These are phyloP conservation scores for Trypanosoma boissoni DNA, from an alignment of 208 protist genomes.

Conservation along the genomic window DNA sequence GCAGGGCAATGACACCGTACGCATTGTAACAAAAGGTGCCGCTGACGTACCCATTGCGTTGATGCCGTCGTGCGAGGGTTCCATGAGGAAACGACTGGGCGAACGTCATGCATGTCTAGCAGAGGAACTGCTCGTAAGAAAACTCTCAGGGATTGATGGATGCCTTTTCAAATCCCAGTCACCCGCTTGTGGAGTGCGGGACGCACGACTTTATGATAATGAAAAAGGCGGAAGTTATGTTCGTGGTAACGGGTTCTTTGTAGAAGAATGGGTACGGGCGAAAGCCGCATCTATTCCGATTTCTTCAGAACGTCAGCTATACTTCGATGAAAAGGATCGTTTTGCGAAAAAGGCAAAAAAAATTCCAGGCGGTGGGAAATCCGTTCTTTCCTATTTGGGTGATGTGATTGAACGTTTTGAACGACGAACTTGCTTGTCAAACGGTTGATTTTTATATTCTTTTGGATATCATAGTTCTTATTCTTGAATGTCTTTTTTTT, in stretches of 20 bases:
- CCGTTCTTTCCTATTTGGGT: constrained; percentile 7
- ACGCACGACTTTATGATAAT: constrained; percentile 58
- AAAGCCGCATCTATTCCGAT: constrained; percentile 11
- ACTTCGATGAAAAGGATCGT: constrained; percentile 8
- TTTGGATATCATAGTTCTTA: neutral
- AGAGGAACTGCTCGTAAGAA: constrained; percentile 9
- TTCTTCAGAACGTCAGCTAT: constrained; percentile 27
- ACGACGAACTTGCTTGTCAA: neutral
- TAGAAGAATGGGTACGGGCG: constrained; percentile 31
- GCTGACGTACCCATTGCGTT: neutral
- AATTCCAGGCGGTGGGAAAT: neutral
- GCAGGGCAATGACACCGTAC: neutral
- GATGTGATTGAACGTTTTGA: constrained; percentile 22
- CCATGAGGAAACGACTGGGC: neutral
- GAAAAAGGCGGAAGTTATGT: constrained; percentile 16
- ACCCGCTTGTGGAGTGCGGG: constrained; percentile 72
- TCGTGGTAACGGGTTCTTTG: constrained; percentile 67
- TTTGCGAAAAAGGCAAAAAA: neutral
- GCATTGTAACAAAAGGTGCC: neutral
- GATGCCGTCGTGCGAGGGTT: neutral
- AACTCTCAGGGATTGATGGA: constrained; percentile 39
- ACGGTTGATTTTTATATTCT: constrained; percentile 5
- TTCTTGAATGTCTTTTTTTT: neutral
- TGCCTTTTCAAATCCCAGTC: constrained; percentile 75
- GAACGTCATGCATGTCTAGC: constrained; percentile 3